A percentile compares a stretch with the other conserved stretches of the same genome.
Conservation (phyloP, 23 red algal genomes). For the Gracilaria caudata region DNA sequence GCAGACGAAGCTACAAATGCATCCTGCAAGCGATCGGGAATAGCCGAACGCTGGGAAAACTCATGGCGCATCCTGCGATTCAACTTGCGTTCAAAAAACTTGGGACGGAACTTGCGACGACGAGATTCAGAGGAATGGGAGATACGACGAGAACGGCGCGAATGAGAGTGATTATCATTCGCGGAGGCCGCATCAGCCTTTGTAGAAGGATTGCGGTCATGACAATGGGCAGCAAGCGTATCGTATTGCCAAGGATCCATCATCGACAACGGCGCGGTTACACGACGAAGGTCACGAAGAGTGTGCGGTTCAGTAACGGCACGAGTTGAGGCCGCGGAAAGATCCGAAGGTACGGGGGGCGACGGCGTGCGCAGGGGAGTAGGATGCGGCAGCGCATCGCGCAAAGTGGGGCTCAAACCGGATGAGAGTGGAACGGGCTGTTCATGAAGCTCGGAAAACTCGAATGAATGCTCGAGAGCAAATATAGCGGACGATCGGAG, state of each 20-base stretch:
- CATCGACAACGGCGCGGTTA: constrained; percentile 39
- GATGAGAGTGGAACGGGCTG: constrained; percentile 22
- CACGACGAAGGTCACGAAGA: constrained; percentile 61
- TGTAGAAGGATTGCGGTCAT: not conserved
- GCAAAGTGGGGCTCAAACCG: constrained; percentile 23
- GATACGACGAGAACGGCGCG: not conserved
- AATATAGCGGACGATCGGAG: constrained; percentile 31
- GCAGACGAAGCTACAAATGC: not conserved
- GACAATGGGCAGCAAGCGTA: not conserved
- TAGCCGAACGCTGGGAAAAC: not conserved
- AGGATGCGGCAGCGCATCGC: constrained; percentile 46
- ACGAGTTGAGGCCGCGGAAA: constrained; percentile 53
- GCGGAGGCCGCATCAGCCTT: not conserved
- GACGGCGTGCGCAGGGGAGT: constrained; percentile 6
- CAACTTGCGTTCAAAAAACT: constrained; percentile 23
- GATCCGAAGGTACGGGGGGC: constrained; percentile 44
- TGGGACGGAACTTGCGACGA: constrained; percentile 19
- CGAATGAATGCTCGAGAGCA: constrained; percentile 26
- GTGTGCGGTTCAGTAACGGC: constrained; percentile 47
- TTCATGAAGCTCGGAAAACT: constrained; percentile 37
- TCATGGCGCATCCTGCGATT: constrained; percentile 6
- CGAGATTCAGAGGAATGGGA: constrained; percentile 6
- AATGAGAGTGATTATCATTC: not conserved
- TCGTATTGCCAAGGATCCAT: constrained; percentile 61
- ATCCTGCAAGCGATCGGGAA: constrained; percentile 34